Base-by-base conservation (phyloP, 2,329 filamentous ascomycete genomes). In the Fusarium sp. region DNA sequence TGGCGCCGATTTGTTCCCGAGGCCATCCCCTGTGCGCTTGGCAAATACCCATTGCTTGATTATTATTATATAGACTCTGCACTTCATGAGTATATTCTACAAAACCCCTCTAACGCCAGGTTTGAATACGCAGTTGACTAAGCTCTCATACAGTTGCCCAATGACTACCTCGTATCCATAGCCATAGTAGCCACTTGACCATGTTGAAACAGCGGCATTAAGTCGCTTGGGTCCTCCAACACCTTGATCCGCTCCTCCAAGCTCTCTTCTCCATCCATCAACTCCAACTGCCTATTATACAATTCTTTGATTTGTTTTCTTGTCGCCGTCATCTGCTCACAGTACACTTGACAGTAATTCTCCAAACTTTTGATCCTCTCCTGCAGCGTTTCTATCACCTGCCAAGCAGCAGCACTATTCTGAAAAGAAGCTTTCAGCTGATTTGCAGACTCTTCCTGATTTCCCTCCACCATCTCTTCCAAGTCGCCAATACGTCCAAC, bases 221-320 rank as follows among this genome's bases (percentile, higher is more conserved):
- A 17, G 2, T 40, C 37, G 2, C 33, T 29, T 0, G 51, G 43
- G 2, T 51, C 27, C 10, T 63, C 60, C 39, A 63, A n/a, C 5
- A 20, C 13, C 3, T 41, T 40, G 5, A 63, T 48, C 8, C 60
- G 63, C 3, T 63, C 60, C 2, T 63, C 60, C 33, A 63, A 29
- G n/a, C 20, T 63, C 20, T 63, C 60, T 11, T 63, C 60, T 1
- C 60, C 60, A 17, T 63, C 60, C 51, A 63, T 58, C n/a, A 63
- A 27, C 20, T 63, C 60, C 11, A 63, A 2, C 17, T 63, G 60
- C 4, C 60, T 46, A 27, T 63, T 63, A 23, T 58, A 45, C 4
- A 63, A 5, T 14, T 63, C 60, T 17, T 37, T 63, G 0, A 63
- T 15, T 11, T 63, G 39, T 4, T 21, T 40, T 4, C 59, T 46